phyloP scores from a whole-genome alignment of 345 rosid species.

The Hevea brasiliensis region DNA sequence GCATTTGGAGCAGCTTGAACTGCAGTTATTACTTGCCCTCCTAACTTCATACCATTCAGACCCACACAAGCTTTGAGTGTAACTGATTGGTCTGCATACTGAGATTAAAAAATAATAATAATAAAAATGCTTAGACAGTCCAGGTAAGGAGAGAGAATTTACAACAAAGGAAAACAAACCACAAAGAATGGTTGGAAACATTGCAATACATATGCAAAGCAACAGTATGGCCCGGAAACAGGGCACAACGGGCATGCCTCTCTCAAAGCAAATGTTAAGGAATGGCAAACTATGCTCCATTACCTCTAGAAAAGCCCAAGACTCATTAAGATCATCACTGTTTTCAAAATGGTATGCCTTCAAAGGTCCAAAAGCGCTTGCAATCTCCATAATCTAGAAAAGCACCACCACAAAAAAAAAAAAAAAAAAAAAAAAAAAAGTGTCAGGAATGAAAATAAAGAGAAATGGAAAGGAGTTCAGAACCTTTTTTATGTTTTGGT shows the following conservation, averaged over 20 bases:
- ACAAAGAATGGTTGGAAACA: not conserved
- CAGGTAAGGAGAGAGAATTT: conserved; percentile 10
- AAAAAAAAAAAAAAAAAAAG: not conserved
- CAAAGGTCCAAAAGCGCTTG: conserved; percentile 78
- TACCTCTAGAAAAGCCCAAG: conserved; percentile 85
- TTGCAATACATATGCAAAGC: not conserved
- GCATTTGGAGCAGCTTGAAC: conserved; percentile 62
- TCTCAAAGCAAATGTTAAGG: conserved; percentile 15
- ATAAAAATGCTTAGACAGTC: conserved; percentile 8
- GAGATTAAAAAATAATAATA: conserved; percentile 6
- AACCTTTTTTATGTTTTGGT: too few relatives aligned
- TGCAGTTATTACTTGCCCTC: conserved; percentile 78
- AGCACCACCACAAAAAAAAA: conserved; percentile 21
- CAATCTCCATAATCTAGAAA: conserved; percentile 81
- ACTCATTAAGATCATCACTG: conserved; percentile 34
- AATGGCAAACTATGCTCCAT: conserved; percentile 22
- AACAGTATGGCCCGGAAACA: not conserved
- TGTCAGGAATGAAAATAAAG: not conserved
- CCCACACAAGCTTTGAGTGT: conserved; percentile 83
- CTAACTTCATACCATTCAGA: conserved; percentile 87
- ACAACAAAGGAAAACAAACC: not conserved
- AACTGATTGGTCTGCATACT: conserved; percentile 74
- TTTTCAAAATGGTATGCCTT: conserved; percentile 64
- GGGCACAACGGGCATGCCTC: not conserved
- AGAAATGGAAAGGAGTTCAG: not conserved